phyloP scores from a whole-genome alignment of 2,329 filamentous ascomycete genomes.

The Apiospora phragmitis region DNA sequence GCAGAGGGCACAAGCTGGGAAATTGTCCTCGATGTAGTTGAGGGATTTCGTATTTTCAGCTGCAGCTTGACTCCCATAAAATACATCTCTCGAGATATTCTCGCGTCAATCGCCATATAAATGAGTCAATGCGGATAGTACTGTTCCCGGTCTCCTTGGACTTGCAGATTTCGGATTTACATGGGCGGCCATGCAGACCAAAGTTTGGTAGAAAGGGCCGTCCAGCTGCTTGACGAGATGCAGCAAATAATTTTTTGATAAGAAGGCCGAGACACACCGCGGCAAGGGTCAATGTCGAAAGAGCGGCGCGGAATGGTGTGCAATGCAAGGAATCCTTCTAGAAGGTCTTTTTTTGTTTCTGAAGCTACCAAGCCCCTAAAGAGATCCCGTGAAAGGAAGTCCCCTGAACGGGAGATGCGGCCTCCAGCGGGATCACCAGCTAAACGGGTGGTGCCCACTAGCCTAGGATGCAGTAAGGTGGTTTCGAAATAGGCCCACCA shows the following conservation, averaged over 20 bases:
- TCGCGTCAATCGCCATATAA: not conserved
- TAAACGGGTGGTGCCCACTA: slow-evolving; percentile 8
- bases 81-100: not conserved
- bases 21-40: not conserved
- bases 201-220: not conserved
- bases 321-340: slow-evolving; percentile 9
- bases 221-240: not conserved
- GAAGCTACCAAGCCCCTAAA: slow-evolving; percentile 8
- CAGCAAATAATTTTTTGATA: not conserved
- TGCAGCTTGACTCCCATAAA: not conserved
- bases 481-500: not conserved
- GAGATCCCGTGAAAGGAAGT: slow-evolving; percentile 8
- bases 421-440: slow-evolving; percentile 8
- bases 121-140: not conserved
- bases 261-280: not conserved
- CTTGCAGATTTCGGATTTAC: not conserved
- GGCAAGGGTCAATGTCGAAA: not conserved
- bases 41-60: not conserved
- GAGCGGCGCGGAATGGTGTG: not conserved
- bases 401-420: slow-evolving; percentile 9
- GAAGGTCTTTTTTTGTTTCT: slow-evolving; percentile 5
- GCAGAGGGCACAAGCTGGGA: not conserved
- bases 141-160: not conserved
- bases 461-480: not conserved
- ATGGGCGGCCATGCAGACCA: not conserved